Percentiles rank a stretch among this genome's conserved stretches.
Evolutionary conservation across 2,329 filamentous ascomycete genomes (phyloP).

Genomic region (Trichoderma endophyticum): DNA sequence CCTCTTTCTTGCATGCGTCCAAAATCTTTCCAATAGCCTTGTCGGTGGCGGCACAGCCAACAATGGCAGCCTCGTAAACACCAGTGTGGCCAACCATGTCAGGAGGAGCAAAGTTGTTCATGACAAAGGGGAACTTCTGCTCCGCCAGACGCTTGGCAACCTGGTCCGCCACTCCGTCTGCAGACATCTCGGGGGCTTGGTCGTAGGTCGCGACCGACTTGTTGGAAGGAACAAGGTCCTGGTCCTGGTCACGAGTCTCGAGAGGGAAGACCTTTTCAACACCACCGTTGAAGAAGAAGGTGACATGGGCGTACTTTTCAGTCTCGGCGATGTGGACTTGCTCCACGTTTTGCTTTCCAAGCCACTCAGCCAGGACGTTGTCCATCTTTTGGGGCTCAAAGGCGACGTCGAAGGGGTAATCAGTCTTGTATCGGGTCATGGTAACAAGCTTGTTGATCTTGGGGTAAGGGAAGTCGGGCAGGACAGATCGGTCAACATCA

Average conservation of each 20-base stretch:
- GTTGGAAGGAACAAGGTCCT: conserved; percentile 80
- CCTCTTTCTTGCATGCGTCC: conserved; percentile 88
- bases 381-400: conserved; percentile 95
- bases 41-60: conserved; percentile 83
- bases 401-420: conserved; percentile 88
- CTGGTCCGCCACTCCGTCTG: conserved; percentile 83
- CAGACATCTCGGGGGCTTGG: conserved; percentile 92
- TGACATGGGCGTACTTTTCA: conserved; percentile 99
- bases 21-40: conserved; percentile 90
- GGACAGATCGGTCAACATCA: conserved; percentile 84
- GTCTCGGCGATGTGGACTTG: conserved; percentile 98
- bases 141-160: conserved; percentile 82
- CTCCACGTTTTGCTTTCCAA: conserved; percentile 81
- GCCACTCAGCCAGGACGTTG: conserved; percentile 97
- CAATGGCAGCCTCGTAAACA: conserved; percentile 89
- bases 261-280: conserved; percentile 94
- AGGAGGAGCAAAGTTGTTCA: conserved; percentile 99
- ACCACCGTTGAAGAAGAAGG: conserved; percentile 99
- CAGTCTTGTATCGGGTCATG: conserved; percentile 98
- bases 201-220: conserved; percentile 92
- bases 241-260: conserved; percentile 81
- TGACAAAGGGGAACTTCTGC: conserved; percentile 89
- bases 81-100: conserved; percentile 99
- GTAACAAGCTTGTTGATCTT: conserved; percentile 82
- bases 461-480: conserved; percentile 89